A percentile compares a stretch with the other conserved stretches of the same genome.
Conservation (phyloP, 2,329 filamentous ascomycete species). For the Dothideomycetes sp. region DNA sequence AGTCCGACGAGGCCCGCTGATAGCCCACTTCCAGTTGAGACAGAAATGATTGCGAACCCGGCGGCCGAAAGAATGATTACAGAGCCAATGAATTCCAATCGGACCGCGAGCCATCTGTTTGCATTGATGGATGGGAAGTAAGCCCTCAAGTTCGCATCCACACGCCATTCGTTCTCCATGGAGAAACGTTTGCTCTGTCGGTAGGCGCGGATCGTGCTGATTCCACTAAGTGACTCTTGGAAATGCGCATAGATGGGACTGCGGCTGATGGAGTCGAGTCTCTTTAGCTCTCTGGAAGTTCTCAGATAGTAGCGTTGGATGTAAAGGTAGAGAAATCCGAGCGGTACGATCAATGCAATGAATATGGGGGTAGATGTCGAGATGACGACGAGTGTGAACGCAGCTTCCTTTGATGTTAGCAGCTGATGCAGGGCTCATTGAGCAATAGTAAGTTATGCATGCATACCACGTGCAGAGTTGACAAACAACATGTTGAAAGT, state of each 20-base stretch:
- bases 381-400: conserved; percentile 81
- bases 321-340: conserved; percentile 72
- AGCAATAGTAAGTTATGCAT: neutral
- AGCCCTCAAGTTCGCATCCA: conserved; percentile 86
- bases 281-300: conserved; percentile 91
- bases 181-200: conserved; percentile 79
- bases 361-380: conserved; percentile 73
- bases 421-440: conserved; percentile 1
- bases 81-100: conserved; percentile 90
- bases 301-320: conserved; percentile 96
- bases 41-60: conserved; percentile 68
- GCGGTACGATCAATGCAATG: conserved; percentile 66
- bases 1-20: conserved; percentile 74
- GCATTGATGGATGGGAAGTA: conserved; percentile 95
- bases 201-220: conserved; percentile 92
- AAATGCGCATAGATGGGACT: conserved; percentile 98
- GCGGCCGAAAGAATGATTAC: conserved; percentile 85
- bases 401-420: conserved; percentile 23
- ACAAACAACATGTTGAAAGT: conserved; percentile 84
- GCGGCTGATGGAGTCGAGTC: conserved; percentile 86
- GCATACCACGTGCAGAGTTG: conserved; percentile 36
- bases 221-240: conserved; percentile 88
- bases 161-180: conserved; percentile 91
- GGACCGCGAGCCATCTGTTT: conserved; percentile 80
- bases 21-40: conserved; percentile 54